Evolutionary conservation across 2,329 filamentous ascomycete species (phyloP), one percentile per base, ranked within the genome.

Genomic region (Chalaropsis thielavioides): DNA sequence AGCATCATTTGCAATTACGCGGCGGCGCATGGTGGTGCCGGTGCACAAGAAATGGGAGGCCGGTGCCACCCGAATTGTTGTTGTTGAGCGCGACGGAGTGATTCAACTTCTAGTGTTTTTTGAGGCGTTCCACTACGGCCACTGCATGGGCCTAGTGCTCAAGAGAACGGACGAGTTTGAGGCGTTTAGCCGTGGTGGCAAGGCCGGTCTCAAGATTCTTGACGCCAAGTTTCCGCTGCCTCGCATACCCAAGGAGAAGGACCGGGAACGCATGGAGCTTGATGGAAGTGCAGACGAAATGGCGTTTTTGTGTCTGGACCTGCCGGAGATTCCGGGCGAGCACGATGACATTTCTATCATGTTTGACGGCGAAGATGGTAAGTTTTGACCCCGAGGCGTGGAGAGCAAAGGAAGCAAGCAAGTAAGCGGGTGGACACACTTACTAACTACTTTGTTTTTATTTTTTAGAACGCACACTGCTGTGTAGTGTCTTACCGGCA

Each of bases 31-130:
- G 87, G 89, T 96, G 13, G 90, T 95, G 17, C 90, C 90, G 0
- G 92, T 96, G 69, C 89, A 95, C 77, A 95, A 96, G 76, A 94
- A 94, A 74, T 95, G 90, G 89, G 90, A 95, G 72, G 89, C 91
- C 1, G 84, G 81, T n/a, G 81, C 81, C 44, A 89, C 89, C 8
- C 84, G 92, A 43, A 79, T 96, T 7, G 91, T 96, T 72, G 80
- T 96, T 44, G 84, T 96, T 43, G 80, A 84, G 69, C 86, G 87
- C 69, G 88, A 91, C 68, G 88, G 85, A 71, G 82, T 88, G 15
- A 75, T 88, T 24, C 90, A 95, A 73, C 77, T 96, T 38, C 76
- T 95, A 24, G 90, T 86, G 2, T 96, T 95, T 76, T 94, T 96
- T 73, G 86, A 90, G 69, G 88, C 92, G 67, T 96, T 95, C 74